Evolutionary conservation across 495 filamentous ascomycete genomes (phyloP), one percentile per base, ranked within the genome.

Genomic region (Penicillium crystallinum): DNA sequence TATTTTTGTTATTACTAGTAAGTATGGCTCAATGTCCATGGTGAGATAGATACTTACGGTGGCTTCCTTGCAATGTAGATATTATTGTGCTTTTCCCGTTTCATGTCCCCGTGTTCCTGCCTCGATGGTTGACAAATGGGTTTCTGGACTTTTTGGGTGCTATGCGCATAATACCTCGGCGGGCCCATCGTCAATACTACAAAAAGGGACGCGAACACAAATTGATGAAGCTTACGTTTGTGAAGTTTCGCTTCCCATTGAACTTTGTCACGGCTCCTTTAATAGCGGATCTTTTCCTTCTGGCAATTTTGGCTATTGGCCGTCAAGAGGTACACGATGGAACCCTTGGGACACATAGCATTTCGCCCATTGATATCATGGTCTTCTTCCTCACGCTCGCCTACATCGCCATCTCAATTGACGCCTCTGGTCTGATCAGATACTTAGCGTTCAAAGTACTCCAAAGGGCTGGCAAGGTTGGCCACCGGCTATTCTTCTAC

Each of bases 351-450:
- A 69, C 82, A 3, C 64, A 82, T 61, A 64, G 77, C 53, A 87
- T 87, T 58, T 71, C 66, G 1, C 82, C 83, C 0, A 72, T 82
- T 52, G 81, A 85, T 46, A 85, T 87, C 58, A 83, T 87, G 77
- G 63, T 67, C 31, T 86, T 87, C 66, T 87, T 87, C 69, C 71
- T 86, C 46, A 82, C 84, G 0, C 68, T 86, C n/a, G 82, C 84
- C 3, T 87, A 87, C 65, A 86, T 87, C 57, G 84, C 84, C 46
- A 87, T 87, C 50, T 87, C 84, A 3, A 83, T 87, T 61, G 84
- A 87, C 56, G 82, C 83, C 1, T 86, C 84, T 3, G 84, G 84
- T 17, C 67, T 86, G 7, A 85, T 87, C 56, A 61, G 82, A 37
- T 87, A 71, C 44, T 64, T 87, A 40, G 82, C 84, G 0, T 85